Conservation (phyloP, 495 filamentous ascomycete genomes). For the Tuber magnatum region DNA sequence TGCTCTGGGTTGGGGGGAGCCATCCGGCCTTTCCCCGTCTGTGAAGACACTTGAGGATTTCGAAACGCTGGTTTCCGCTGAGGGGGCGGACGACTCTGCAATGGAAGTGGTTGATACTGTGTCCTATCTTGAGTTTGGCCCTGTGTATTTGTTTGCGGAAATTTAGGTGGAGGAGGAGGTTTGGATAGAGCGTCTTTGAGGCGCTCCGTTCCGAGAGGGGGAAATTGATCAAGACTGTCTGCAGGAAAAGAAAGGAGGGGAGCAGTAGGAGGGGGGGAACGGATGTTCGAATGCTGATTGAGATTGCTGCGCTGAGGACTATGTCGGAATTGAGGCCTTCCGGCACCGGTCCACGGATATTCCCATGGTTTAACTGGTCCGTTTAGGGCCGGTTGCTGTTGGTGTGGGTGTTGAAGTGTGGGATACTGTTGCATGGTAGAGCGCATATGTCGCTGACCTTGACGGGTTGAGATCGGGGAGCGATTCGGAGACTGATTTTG, state of each 20-base stretch:
- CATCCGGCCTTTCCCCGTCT: not conserved
- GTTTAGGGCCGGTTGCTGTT: constrained; percentile 7
- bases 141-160: constrained; percentile 10
- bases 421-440: constrained; percentile 8
- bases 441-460: constrained; percentile 25
- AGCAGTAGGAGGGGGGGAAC: constrained; percentile 10
- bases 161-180: constrained; percentile 5
- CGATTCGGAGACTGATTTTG: constrained; percentile 13
- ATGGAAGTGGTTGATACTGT: constrained; percentile 29
- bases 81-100: constrained; percentile 11
- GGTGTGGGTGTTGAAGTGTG: not conserved
- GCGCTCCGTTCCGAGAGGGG: constrained; percentile 28
- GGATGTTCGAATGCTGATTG: constrained; percentile 3
- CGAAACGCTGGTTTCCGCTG: not conserved
- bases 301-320: not conserved
- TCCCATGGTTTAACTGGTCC: not conserved
- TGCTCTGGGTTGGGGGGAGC: constrained; percentile 16
- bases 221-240: constrained; percentile 28
- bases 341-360: constrained; percentile 5
- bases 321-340: not conserved
- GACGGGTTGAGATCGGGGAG: constrained; percentile 8
- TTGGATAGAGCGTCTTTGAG: constrained; percentile 19
- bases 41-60: not conserved
- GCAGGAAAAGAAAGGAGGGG: not conserved
- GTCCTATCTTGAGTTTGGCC: constrained; percentile 23